Conservation (phyloP, 2,329 filamentous ascomycete species). For the Xylaria sp. region DNA sequence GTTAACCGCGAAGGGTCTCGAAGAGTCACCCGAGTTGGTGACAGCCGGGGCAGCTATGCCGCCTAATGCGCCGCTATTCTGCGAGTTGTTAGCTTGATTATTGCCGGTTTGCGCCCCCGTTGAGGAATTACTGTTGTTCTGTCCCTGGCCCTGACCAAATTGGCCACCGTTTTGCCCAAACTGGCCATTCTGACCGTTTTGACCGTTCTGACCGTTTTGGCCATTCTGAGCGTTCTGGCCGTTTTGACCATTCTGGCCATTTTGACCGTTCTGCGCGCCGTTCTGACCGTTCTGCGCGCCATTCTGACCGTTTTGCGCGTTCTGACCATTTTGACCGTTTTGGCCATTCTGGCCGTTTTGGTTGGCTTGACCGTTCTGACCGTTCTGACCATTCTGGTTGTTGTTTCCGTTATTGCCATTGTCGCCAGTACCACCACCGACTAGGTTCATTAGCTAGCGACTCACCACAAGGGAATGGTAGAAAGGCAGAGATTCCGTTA, state of each 20-base stretch:
- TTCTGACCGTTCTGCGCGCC: constrained; percentile 42
- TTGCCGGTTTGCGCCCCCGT: constrained; percentile 33
- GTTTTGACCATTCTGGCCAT: constrained; percentile 20
- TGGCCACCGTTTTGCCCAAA: constrained; percentile 36
- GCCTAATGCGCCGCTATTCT: constrained; percentile 39
- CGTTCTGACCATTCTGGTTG: constrained; percentile 36
- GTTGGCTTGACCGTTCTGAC: constrained; percentile 25
- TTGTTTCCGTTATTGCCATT: constrained; percentile 37
- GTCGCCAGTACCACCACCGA: constrained; percentile 34
- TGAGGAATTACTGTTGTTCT: constrained; percentile 37
- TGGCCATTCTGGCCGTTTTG: constrained; percentile 40
- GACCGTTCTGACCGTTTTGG: constrained; percentile 41
- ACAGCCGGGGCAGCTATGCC: constrained; percentile 40
- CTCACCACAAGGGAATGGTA: background rate
- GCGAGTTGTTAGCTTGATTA: constrained; percentile 41
- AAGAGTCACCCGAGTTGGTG: constrained; percentile 45
- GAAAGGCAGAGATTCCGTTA: background rate
- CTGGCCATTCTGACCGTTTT: constrained; percentile 37
- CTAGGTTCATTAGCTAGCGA: constrained; percentile 17
- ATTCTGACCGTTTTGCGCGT: constrained; percentile 39
- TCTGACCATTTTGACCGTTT: constrained; percentile 32
- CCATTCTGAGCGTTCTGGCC: constrained; percentile 33
- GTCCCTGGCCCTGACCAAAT: constrained; percentile 26
- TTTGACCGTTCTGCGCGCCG: constrained; percentile 34
- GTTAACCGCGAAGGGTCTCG: constrained; percentile 66